A percentile compares a stretch with the other conserved stretches of the same genome.
phyloP scores from a whole-genome alignment of 192 early-diverging fungal genomes.

The Coemansia sp. region DNA sequence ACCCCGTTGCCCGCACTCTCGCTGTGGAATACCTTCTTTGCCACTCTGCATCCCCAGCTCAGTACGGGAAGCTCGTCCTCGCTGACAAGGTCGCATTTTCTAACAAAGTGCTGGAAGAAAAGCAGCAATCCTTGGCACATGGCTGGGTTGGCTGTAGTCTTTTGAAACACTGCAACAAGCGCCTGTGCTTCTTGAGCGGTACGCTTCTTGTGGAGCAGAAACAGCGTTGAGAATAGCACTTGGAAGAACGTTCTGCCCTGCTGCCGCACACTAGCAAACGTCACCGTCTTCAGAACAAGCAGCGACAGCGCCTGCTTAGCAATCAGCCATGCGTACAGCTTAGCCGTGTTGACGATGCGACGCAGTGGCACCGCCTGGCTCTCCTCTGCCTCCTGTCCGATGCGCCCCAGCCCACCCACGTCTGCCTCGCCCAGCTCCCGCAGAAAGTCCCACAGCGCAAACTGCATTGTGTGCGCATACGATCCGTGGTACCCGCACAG shows the following conservation, averaged over 20 bases:
- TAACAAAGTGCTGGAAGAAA: conserved; percentile 79
- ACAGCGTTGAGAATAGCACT: conserved; percentile 69
- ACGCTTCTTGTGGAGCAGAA: conserved; percentile 60
- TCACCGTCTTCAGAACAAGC: conserved; percentile 67
- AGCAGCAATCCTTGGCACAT: conserved; percentile 82
- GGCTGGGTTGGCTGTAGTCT: conserved; percentile 60
- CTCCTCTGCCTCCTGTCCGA: conserved; percentile 22
- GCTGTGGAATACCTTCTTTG: conserved; percentile 62
- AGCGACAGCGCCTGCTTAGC: conserved; percentile 69
- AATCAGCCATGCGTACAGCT: conserved; percentile 82
- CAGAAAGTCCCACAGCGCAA: conserved; percentile 92
- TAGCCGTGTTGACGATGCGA: conserved; percentile 79
- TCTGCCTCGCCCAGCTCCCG: conserved; percentile 81
- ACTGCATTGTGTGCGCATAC: conserved; percentile 91
- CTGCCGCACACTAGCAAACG: conserved; percentile 67
- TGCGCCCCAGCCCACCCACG: conserved; percentile 67
- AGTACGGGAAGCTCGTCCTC: conserved; percentile 68
- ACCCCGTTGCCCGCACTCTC: neutral
- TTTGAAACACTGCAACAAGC: conserved; percentile 60
- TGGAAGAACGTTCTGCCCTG: conserved; percentile 70
- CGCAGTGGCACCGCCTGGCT: conserved; percentile 63
- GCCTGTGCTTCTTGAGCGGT: conserved; percentile 57
- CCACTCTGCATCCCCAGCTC: conserved; percentile 65
- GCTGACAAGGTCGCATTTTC: conserved; percentile 59
- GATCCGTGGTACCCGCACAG: conserved; percentile 77